Conservation (phyloP, 1,284 basidiomycete species). For the Flammula alnicola region DNA sequence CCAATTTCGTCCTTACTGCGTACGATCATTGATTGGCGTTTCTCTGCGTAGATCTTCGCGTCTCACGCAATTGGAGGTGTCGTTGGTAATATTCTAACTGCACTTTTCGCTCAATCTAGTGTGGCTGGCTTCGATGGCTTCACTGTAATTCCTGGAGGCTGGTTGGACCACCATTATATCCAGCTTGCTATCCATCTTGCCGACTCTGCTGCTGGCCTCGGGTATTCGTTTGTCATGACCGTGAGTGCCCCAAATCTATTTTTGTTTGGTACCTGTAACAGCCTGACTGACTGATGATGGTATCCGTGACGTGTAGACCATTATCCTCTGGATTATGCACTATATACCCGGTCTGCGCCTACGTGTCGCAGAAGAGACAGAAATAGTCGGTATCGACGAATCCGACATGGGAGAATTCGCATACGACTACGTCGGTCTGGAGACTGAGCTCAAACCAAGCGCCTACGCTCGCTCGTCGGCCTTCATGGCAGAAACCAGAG, state of each 20-base stretch:
- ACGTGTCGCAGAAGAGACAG: conserved; percentile 78
- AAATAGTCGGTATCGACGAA: conserved; percentile 92
- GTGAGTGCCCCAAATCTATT: conserved; percentile 40
- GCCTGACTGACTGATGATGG: conserved; percentile 4
- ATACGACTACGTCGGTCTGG: conserved; percentile 83
- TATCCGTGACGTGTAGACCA: conserved; percentile 50
- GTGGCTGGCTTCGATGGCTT: conserved; percentile 85
- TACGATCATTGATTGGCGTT: conserved; percentile 3
- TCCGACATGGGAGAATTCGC: conserved; percentile 93
- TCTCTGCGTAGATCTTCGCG: conserved; percentile 71
- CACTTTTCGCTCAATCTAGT: conserved; percentile 84
- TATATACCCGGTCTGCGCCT: conserved; percentile 86
- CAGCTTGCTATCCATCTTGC: conserved; percentile 90
- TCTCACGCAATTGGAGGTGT: conserved; percentile 89
- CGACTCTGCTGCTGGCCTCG: conserved; percentile 73
- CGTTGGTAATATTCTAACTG: conserved; percentile 85
- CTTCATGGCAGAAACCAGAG: not conserved
- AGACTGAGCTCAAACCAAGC: conserved; percentile 36
- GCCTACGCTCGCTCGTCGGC: conserved; percentile 17
- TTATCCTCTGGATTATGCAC: conserved; percentile 92
- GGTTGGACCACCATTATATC: conserved; percentile 84
- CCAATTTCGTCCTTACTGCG: conserved; percentile 3
- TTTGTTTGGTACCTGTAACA: not conserved
- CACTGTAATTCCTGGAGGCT: conserved; percentile 79
- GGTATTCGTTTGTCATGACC: conserved; percentile 83